A percentile compares a stretch with the other conserved stretches of the same genome.
Evolutionary conservation across 306 rosid genomes (phyloP).

Genomic region (Quercus variabilis): DNA sequence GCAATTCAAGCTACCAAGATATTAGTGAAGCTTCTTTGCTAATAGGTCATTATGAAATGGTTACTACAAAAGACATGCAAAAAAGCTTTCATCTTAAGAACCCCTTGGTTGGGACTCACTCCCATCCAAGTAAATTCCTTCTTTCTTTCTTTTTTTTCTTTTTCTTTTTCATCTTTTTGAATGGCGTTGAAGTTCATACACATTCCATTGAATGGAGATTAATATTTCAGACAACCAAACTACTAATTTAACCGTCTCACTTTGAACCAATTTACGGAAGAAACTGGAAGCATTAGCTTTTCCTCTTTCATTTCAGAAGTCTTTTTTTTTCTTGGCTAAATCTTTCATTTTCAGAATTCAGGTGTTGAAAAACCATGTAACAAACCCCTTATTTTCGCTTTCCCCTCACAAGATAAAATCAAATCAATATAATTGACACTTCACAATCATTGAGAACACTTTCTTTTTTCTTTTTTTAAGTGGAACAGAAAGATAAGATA

Average conservation of each 20-base stretch:
- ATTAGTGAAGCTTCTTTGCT: neutral
- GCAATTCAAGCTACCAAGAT: slow-evolving; percentile 3
- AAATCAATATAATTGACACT: neutral
- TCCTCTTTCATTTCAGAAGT: too few relatives aligned
- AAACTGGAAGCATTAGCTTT: too few relatives aligned
- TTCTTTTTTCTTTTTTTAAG: too few relatives aligned
- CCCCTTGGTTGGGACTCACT: neutral
- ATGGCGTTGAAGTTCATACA: too few relatives aligned
- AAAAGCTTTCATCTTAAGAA: neutral
- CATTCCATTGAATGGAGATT: too few relatives aligned
- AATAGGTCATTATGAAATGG: neutral
- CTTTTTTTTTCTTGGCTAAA: too few relatives aligned
- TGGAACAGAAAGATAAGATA: neutral
- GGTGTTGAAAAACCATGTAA: neutral
- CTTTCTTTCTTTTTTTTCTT: too few relatives aligned
- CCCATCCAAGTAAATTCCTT: too few relatives aligned
- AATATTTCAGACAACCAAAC: neutral
- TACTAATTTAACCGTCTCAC: neutral
- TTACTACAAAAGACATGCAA: neutral
- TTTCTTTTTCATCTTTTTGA: too few relatives aligned
- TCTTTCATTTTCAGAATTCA: too few relatives aligned
- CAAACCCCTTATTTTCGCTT: neutral
- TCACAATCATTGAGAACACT: neutral
- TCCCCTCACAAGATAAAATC: too few relatives aligned
- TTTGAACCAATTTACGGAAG: too few relatives aligned